Base-by-base conservation (phyloP, 768 basidiomycete species). In the Lyophyllum decastes region DNA sequence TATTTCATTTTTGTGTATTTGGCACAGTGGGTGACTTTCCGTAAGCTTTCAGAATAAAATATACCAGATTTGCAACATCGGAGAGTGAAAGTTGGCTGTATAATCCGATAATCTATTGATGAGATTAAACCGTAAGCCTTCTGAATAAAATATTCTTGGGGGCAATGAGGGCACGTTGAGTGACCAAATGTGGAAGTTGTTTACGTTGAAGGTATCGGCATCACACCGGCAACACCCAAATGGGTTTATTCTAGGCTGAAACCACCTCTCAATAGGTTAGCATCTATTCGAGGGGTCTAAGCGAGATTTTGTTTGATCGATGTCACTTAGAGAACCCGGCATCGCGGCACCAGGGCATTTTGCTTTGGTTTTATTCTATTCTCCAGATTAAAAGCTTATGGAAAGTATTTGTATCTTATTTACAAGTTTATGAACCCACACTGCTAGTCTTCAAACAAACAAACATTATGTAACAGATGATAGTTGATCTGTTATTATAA, bases 11-110 rank as follows among this genome's bases (percentile, higher is more conserved):
- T n/a, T n/a, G n/a, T n/a, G n/a, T n/a, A n/a, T n/a, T n/a, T n/a
- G n/a, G n/a, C n/a, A n/a, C n/a, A 57, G 21, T 58, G 57, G 57
- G 41, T 58, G 57, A 50, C 57, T 58, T 52, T 43, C 45, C 38
- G 21, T 53, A 58, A 58, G 57, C 14, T 49, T 48, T 48, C 33
- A 16, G 45, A 53, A 58, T 53, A 53, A 30, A 19, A 45, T 48
- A 53, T 46, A 24, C 26, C 7, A 21, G 19, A 41, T 53, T 52
- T 53, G 22, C 43, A 30, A 34, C 19, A 4, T 11, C 21, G 19
- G n/a, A 34, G 26, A 27, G 45, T 53, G 33, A 48, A 58, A 52
- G 51, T 34, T 51, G 11, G 54, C 45, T 19, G 2, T 52, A 27
- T 58, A 53, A 58, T 58, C 46, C 14, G 14, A 58, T 47, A 58